These are phyloP conservation scores for Fusarium fujikuroi DNA, from an alignment of 2,329 filamentous ascomycete genomes.

Conservation along the genomic window DNA sequence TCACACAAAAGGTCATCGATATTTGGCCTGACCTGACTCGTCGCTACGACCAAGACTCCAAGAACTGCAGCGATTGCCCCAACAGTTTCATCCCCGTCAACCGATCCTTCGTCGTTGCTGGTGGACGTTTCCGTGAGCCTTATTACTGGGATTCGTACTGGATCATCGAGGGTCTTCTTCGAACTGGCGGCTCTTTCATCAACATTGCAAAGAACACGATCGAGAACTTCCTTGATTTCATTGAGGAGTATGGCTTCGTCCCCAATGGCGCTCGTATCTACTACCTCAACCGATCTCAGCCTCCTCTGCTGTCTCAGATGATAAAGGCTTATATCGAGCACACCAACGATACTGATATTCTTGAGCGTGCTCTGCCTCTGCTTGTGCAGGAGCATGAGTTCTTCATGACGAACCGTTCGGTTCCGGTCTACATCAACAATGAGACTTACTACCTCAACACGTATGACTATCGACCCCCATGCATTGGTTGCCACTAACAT, in stretches of 20 bases:
- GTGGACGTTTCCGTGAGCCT: constrained; percentile 75
- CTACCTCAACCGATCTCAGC: constrained; percentile 75
- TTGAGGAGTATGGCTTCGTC: constrained; percentile 72
- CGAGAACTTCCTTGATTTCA: constrained; percentile 75
- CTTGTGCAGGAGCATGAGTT: constrained; percentile 72
- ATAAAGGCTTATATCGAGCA: constrained; percentile 71
- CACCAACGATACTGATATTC: constrained; percentile 70
- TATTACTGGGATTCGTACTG: constrained; percentile 80
- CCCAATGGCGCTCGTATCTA: constrained; percentile 75
- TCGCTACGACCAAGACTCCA: constrained; percentile 61
- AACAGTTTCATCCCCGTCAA: constrained; percentile 74
- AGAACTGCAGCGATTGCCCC: constrained; percentile 68
- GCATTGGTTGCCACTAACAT: constrained; percentile 28
- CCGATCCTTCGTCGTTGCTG: constrained; percentile 75
- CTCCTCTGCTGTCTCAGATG: constrained; percentile 74
- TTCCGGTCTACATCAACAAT: constrained; percentile 59
- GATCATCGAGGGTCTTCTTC: constrained; percentile 73
- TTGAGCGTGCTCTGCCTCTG: constrained; percentile 69
- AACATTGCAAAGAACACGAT: constrained; percentile 73
- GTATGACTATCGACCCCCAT: constrained; percentile 49
- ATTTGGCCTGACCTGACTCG: constrained; percentile 77
- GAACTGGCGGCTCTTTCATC: constrained; percentile 71
- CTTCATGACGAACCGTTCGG: constrained; percentile 69
- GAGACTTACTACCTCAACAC: constrained; percentile 66
- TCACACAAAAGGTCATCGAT: constrained; percentile 71